Conservation (phyloP, 495 filamentous ascomycete species). For the Penicillium silybi region DNA sequence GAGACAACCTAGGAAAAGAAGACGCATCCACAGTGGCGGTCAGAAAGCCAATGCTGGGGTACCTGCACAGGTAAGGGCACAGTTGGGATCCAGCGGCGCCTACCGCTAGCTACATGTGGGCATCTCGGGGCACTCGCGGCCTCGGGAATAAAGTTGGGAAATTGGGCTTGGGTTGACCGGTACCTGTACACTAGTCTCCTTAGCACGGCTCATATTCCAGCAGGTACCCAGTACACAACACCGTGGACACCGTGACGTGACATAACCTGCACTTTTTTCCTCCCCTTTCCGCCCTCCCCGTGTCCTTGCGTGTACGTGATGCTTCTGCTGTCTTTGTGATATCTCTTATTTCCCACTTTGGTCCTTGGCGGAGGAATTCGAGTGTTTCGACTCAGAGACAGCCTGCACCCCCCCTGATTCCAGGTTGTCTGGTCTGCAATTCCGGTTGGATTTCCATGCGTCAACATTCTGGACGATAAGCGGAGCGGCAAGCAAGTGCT, state of each 20-base stretch:
- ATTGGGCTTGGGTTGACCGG: neutral
- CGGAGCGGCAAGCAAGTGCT: conserved; percentile 53
- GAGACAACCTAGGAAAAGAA: neutral
- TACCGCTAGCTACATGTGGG: conserved; percentile 6
- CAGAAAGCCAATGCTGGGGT: conserved; percentile 9
- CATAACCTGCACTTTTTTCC: conserved; percentile 12
- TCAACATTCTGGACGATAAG: conserved; percentile 51
- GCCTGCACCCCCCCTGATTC: conserved; percentile 15
- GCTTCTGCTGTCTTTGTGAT: conserved; percentile 5
- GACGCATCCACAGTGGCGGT: neutral
- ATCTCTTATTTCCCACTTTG: conserved; percentile 1
- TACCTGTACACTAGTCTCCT: neutral
- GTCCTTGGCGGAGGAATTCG: neutral
- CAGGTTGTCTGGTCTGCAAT: conserved; percentile 28
- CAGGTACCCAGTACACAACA: neutral
- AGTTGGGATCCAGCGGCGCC: neutral
- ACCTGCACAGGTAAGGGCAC: conserved; percentile 16
- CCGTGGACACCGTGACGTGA: conserved; percentile 12
- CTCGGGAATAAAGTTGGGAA: neutral
- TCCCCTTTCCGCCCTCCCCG: conserved; percentile 13
- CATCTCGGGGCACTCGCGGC: neutral
- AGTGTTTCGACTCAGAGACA: neutral
- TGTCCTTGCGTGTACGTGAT: conserved; percentile 8
- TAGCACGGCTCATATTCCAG: neutral
- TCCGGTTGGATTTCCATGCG: conserved; percentile 44